Evolutionary conservation across 805 yeast species (phyloP).

Genomic region (Groenewaldozyma salmanticensis): DNA sequence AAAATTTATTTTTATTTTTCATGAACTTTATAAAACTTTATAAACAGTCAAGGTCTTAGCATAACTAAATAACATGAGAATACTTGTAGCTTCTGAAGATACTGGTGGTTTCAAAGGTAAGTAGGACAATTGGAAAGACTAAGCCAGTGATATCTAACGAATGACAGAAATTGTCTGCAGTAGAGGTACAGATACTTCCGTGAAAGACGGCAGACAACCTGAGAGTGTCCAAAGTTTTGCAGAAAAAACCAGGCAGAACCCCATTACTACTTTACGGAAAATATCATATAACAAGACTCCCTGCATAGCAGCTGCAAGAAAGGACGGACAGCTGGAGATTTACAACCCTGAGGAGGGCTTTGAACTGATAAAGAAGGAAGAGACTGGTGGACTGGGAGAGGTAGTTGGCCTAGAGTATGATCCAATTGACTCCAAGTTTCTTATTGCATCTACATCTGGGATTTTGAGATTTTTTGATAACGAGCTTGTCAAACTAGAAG

Average conservation of each 20-base stretch:
- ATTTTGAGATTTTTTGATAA: constrained; percentile 3
- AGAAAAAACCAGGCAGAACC: constrained; percentile 25
- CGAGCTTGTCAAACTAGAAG: constrained; percentile 3
- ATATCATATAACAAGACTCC: constrained; percentile 3
- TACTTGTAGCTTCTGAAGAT: constrained; percentile 42
- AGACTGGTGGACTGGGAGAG: background rate
- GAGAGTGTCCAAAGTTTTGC: constrained; percentile 28
- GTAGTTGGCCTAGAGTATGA: constrained; percentile 1
- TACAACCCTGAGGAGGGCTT: constrained; percentile 13
- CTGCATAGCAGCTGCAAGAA: constrained; percentile 12
- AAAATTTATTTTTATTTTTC: too few species aligned
- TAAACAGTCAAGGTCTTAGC: too few species aligned
- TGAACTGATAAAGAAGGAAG: constrained; percentile 13
- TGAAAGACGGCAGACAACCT: constrained; percentile 48
- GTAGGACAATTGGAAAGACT: background rate
- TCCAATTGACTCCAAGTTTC: background rate
- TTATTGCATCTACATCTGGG: constrained; percentile 1
- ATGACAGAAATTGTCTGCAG: constrained; percentile 44
- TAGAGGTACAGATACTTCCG: constrained; percentile 72
- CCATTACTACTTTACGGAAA: constrained; percentile 27
- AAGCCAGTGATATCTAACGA: constrained; percentile 1
- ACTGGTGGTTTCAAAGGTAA: constrained; percentile 37
- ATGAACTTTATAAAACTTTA: too few species aligned
- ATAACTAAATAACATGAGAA: constrained; percentile 36
- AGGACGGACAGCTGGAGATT: constrained; percentile 15